Evolutionary conservation across 2,329 filamentous ascomycete genomes (phyloP).

Genomic region (Neonectria sp.): DNA sequence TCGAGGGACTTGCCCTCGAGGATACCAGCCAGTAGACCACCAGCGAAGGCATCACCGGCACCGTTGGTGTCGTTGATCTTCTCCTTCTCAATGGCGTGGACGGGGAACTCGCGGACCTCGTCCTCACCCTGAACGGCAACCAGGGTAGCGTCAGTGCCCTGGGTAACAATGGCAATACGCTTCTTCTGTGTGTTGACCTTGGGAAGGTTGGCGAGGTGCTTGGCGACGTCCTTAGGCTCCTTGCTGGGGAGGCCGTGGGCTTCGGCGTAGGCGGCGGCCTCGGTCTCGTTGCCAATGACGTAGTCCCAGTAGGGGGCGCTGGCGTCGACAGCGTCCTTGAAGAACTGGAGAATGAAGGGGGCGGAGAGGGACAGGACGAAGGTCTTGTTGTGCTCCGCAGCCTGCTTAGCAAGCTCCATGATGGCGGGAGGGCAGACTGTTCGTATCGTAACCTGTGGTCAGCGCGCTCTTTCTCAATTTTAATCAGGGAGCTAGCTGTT

Average conservation of each 20-base stretch:
- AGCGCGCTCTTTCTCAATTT: constrained; percentile 17
- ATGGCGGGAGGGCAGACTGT: constrained; percentile 90
- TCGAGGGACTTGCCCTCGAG: constrained; percentile 87
- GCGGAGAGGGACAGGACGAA: constrained; percentile 95
- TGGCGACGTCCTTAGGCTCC: constrained; percentile 88
- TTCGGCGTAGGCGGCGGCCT: constrained; percentile 90
- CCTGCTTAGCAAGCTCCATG: constrained; percentile 90
- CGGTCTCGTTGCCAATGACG: constrained; percentile 96
- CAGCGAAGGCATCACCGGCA: constrained; percentile 96
- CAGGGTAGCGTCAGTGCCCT: constrained; percentile 92
- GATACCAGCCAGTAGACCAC: constrained; percentile 91
- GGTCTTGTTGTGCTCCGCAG: constrained; percentile 88
- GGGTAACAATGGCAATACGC: constrained; percentile 92
- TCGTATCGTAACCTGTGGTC: constrained; percentile 13
- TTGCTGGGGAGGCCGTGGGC: constrained; percentile 82
- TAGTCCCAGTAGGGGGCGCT: constrained; percentile 95
- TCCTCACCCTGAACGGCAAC: constrained; percentile 82
- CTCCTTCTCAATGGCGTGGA: constrained; percentile 82
- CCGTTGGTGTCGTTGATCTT: constrained; percentile 97
- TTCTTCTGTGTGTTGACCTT: constrained; percentile 92
- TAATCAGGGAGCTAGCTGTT: background rate
- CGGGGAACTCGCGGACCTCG: constrained; percentile 82
- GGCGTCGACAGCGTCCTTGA: constrained; percentile 94
- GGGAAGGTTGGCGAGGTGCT: constrained; percentile 87
- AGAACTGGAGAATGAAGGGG: constrained; percentile 97